Conservation (phyloP, 2,329 filamentous ascomycete species). For the Arthrocladium fulminans region DNA sequence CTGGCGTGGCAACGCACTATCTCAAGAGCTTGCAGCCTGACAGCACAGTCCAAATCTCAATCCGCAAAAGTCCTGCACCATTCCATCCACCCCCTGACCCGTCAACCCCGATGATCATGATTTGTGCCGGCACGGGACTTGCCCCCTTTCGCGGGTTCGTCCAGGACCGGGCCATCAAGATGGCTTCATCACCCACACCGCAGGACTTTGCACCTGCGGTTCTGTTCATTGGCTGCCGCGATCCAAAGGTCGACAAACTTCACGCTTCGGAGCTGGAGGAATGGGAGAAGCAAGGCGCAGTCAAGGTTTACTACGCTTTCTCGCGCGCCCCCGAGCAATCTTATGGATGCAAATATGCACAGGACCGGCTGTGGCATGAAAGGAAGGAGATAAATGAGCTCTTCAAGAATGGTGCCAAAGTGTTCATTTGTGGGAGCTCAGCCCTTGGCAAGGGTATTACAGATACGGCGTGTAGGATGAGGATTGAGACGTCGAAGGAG, state of each 20-base stretch:
- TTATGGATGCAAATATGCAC: slow-evolving; percentile 7
- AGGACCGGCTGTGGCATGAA: slow-evolving; percentile 9
- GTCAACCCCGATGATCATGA: slow-evolving; percentile 32
- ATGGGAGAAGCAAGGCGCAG: slow-evolving; percentile 54
- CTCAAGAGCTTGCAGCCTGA: slow-evolving; percentile 39
- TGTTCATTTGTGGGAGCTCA: slow-evolving; percentile 9
- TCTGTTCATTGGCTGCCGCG: slow-evolving; percentile 58
- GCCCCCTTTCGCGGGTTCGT: neutral
- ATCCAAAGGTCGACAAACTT: slow-evolving; percentile 47
- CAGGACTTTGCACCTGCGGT: slow-evolving; percentile 50
- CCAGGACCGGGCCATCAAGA: neutral
- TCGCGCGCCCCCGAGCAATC: slow-evolving; percentile 3
- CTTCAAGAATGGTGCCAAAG: neutral
- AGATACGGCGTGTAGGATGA: slow-evolving; percentile 34
- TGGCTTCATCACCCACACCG: neutral
- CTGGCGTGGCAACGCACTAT: slow-evolving; percentile 55
- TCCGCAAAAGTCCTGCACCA: slow-evolving; percentile 29
- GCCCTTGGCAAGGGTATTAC: slow-evolving; percentile 21
- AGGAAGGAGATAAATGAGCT: slow-evolving; percentile 1
- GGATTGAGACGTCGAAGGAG: slow-evolving; percentile 26
- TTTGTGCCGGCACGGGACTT: slow-evolving; percentile 23
- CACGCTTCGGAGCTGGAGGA: slow-evolving; percentile 42
- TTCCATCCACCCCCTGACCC: slow-evolving; percentile 31
- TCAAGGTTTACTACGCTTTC: slow-evolving; percentile 52
- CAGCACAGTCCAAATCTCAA: slow-evolving; percentile 27